These are phyloP conservation scores for Plasmodium reichenowi DNA, from an alignment of 169 alveolate genomes.

Conservation along the genomic window DNA sequence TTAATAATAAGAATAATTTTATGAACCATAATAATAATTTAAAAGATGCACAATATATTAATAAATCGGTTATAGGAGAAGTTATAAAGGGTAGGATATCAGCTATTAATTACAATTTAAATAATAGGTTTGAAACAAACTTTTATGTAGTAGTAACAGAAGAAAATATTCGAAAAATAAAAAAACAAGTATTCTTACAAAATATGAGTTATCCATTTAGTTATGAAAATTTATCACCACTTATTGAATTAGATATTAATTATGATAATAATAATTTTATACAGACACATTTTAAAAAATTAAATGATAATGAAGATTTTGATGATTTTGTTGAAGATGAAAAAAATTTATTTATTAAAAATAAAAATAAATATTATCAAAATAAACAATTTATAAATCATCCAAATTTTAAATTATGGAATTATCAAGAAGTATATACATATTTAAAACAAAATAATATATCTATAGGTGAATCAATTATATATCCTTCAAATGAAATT, in stretches of 20 bases:
- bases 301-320: constrained; percentile 61
- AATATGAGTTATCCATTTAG: constrained; percentile 15
- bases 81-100: constrained; percentile 50
- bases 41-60: constrained; percentile 40
- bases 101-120: constrained; percentile 25
- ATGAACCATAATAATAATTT: constrained; percentile 8
- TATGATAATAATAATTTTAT: constrained; percentile 45
- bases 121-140: constrained; percentile 45
- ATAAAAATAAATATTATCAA: constrained; percentile 73
- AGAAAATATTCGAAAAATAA: constrained; percentile 47
- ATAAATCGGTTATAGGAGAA: constrained; percentile 40
- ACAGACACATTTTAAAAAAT: constrained; percentile 46
- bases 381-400: constrained; percentile 31
- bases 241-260: constrained; percentile 36
- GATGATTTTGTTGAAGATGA: constrained; percentile 59
- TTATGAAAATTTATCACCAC: constrained; percentile 40
- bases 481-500: constrained; percentile 84
- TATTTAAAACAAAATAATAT: constrained; percentile 66
- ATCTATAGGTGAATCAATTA: constrained; percentile 85
- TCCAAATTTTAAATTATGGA: constrained; percentile 71
- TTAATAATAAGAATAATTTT: constrained; percentile 10
- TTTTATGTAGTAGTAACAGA: constrained; percentile 63
- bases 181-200: constrained; percentile 19
- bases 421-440: constrained; percentile 35
- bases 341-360: constrained; percentile 20